Base-by-base conservation (phyloP, 2,329 filamentous ascomycete genomes). In the Fusarium pseudograminearum region DNA sequence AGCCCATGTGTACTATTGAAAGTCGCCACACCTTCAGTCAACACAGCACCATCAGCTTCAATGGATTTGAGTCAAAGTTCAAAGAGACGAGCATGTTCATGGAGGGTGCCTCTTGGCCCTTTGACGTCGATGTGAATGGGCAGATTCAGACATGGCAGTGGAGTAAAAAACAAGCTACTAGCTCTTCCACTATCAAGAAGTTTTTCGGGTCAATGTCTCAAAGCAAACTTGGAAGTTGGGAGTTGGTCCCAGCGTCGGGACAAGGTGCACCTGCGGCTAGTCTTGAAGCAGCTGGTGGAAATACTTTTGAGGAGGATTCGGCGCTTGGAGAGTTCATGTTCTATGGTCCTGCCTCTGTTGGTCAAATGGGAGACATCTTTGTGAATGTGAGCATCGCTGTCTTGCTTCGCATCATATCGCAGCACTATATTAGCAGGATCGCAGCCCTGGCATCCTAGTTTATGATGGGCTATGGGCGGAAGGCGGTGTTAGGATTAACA, bases 381-480 rank as follows among this genome's bases (percentile, higher is more conserved):
- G 0, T 11, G 0, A 61, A 61, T n/a, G 11, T 61, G 1, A 45
- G 36, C 8, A 52, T 61, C 3, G 55, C 58, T 3, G n/a, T 60
- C 2, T 11, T 61, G 16, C n/a, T 61, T 2, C 55, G 58, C 3
- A 61, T 61, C 4, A 45, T 61, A 14, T 60, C 58, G 0, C 45
- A 61, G 10, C 55, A 61, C 33, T 61, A 61, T 8, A 45, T 60
- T 7, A 53, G 56, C 3, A 22, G 20, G 5, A 60, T 61, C 2
- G 58, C 58, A 1, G 9, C 38, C 2, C n/a, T 30, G 36, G 36
- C 7, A 22, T 20, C 12, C 15, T 40, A 30, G 4, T 30, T 30
- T 30, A 30, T 2, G 3, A 11, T 30, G 1, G 28, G 28, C 2
- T 10, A 30, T 30, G 28, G 28, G 11, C 11, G 1, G 28, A 12